phyloP scores from a whole-genome alignment of 805 yeast species.

The Saccharomycopsis fibuligera region DNA sequence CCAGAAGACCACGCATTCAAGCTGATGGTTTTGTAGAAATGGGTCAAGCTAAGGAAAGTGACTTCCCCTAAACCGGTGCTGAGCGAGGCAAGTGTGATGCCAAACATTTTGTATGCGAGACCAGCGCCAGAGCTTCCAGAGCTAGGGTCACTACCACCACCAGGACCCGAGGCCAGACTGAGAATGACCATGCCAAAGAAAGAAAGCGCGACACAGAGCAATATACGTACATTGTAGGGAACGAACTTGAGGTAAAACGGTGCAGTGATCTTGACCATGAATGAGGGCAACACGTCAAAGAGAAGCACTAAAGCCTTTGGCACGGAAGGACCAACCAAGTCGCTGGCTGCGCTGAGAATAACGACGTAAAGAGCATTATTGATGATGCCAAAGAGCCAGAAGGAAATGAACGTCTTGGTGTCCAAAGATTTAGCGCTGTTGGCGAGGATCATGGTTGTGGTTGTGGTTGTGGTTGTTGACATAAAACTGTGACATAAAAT shows the following conservation, averaged over 20 bases:
- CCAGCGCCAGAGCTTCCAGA: constrained; percentile 25
- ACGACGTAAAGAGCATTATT: constrained; percentile 90
- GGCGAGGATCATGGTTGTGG: not conserved
- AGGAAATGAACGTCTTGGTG: constrained; percentile 38
- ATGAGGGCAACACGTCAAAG: constrained; percentile 84
- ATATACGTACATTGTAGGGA: constrained; percentile 51
- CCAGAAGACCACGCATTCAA: constrained; percentile 89
- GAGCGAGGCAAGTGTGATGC: constrained; percentile 71
- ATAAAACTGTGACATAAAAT: no score
- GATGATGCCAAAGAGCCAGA: constrained; percentile 79
- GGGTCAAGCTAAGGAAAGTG: constrained; percentile 83
- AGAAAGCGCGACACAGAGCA: constrained; percentile 50
- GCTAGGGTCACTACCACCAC: constrained; percentile 27
- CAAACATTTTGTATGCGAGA: constrained; percentile 45
- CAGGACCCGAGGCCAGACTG: not conserved
- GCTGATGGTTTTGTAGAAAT: constrained; percentile 55
- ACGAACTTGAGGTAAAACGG: constrained; percentile 60
- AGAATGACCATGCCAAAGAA: constrained; percentile 69
- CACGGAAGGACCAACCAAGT: constrained; percentile 71
- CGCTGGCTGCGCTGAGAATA: constrained; percentile 86
- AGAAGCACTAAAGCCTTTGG: constrained; percentile 84
- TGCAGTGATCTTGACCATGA: constrained; percentile 59
- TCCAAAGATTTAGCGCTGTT: not conserved
- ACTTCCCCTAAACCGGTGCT: constrained; percentile 90
- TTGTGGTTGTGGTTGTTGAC: no score